These are phyloP conservation scores for Chaetomium sp. DNA, from an alignment of 2,329 filamentous ascomycete genomes.

Conservation along the genomic window DNA sequence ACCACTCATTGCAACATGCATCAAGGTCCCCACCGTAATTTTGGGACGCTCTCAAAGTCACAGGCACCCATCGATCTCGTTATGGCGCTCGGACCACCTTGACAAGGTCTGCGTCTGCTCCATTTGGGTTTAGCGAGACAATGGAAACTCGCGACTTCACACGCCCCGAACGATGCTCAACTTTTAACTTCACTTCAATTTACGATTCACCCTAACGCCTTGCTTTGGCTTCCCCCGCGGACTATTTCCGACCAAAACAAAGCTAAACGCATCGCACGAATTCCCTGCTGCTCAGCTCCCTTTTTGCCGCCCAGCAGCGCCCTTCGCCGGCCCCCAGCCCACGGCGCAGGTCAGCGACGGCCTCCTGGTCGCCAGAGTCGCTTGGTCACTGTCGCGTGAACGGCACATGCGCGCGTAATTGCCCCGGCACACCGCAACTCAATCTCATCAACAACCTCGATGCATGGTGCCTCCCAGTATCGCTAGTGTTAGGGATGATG, in stretches of 20 bases:
- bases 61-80: not conserved
- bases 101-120: constrained; percentile 13
- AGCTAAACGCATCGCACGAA: not conserved
- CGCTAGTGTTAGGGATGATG: constrained; percentile 46
- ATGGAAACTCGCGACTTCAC: constrained; percentile 20
- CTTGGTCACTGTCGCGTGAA: constrained; percentile 34
- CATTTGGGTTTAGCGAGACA: constrained; percentile 20
- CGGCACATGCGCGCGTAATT: constrained; percentile 26
- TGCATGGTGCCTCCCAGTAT: constrained; percentile 33
- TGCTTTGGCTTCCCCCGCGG: not conserved
- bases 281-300: not conserved
- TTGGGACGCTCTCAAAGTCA: not conserved
- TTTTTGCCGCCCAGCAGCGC: not conserved
- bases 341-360: constrained; percentile 14
- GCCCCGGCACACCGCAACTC: constrained; percentile 15
- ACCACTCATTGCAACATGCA: constrained; percentile 5
- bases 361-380: constrained; percentile 15
- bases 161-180: constrained; percentile 19
- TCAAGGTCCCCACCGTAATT: not conserved
- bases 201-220: constrained; percentile 5
- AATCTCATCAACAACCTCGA: constrained; percentile 21
- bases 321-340: not conserved
- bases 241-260: constrained; percentile 6
- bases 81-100: constrained; percentile 13
- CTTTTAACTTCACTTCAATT: constrained; percentile 19